These are phyloP conservation scores for Ormosia emarginata DNA, from an alignment of 306 rosid species.

Conservation along the genomic window DNA sequence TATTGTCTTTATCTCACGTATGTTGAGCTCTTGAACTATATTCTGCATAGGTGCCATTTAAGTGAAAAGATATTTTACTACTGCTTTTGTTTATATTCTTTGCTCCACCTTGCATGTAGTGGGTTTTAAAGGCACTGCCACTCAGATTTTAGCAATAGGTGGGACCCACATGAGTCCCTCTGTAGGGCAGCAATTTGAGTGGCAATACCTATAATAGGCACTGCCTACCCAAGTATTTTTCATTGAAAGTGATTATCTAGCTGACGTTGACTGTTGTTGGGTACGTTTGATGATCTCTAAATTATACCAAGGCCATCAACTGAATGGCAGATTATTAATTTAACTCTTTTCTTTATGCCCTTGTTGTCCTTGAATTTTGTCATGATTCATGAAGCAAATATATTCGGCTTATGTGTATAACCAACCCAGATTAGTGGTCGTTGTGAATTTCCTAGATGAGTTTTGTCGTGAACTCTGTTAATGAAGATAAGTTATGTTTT, in stretches of 20 bases:
- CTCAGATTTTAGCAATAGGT: background rate
- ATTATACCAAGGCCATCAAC: background rate
- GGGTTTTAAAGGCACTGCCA: background rate
- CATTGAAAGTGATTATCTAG: background rate
- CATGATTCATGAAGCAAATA: slow-evolving; percentile 4
- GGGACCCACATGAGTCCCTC: background rate
- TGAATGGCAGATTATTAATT: slow-evolving; percentile 4
- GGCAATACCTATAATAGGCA: background rate
- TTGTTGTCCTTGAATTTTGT: background rate
- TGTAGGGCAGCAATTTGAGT: background rate
- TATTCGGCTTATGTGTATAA: background rate
- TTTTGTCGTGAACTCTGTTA: background rate
- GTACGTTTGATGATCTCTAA: background rate
- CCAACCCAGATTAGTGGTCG: background rate
- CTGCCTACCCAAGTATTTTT: background rate
- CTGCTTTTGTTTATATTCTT: slow-evolving; percentile 3
- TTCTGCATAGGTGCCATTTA: background rate
- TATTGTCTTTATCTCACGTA: background rate
- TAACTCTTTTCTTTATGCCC: background rate
- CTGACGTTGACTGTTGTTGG: background rate
- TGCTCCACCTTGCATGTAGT: background rate
- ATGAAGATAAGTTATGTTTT: background rate
- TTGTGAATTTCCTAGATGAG: background rate
- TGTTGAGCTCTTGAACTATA: background rate
- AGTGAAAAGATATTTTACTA: background rate